A percentile compares a stretch with the other conserved stretches of the same genome.
These are phyloP conservation scores for Talaromyces marneffei DNA, from an alignment of 2,329 filamentous ascomycete genomes.

Conservation along the genomic window DNA sequence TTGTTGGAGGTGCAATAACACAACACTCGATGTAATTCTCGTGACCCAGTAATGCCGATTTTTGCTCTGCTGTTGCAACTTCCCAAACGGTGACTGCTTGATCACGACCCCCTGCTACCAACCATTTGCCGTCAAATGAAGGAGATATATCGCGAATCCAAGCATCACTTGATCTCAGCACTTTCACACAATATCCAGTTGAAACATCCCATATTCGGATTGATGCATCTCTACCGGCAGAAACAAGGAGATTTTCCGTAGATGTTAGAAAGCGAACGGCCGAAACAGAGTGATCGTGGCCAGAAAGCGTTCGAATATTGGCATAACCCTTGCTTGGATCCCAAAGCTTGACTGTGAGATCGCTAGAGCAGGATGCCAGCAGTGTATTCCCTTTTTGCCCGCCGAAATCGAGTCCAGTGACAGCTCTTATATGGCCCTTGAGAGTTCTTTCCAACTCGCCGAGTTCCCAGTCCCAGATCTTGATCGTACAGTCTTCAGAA, in stretches of 20 bases:
- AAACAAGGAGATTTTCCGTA: conserved; percentile 78
- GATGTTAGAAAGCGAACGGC: conserved; percentile 83
- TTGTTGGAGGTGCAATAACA: conserved; percentile 70
- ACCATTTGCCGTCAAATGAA: conserved; percentile 73
- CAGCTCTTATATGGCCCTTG: conserved; percentile 84
- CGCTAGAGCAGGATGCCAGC: conserved; percentile 75
- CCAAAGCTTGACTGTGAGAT: conserved; percentile 92
- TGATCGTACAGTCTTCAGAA: conserved; percentile 88
- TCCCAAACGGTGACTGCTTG: conserved; percentile 81
- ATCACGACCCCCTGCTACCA: conserved; percentile 77
- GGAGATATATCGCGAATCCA: conserved; percentile 86
- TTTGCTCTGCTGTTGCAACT: conserved; percentile 66
- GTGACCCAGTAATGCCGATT: conserved; percentile 74
- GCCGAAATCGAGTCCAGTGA: conserved; percentile 84
- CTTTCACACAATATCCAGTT: conserved; percentile 86
- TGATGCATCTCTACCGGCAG: conserved; percentile 76
- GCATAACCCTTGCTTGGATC: conserved; percentile 89
- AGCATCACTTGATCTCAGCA: conserved; percentile 72
- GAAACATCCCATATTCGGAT: conserved; percentile 88
- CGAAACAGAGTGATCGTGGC: conserved; percentile 87
- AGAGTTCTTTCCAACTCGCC: conserved; percentile 84
- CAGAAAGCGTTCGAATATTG: conserved; percentile 83
- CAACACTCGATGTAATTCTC: conserved; percentile 84
- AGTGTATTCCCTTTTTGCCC: conserved; percentile 74
- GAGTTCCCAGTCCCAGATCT: conserved; percentile 95